Conservation (phyloP, 1,284 basidiomycete species). For the Melampsora medusae region DNA sequence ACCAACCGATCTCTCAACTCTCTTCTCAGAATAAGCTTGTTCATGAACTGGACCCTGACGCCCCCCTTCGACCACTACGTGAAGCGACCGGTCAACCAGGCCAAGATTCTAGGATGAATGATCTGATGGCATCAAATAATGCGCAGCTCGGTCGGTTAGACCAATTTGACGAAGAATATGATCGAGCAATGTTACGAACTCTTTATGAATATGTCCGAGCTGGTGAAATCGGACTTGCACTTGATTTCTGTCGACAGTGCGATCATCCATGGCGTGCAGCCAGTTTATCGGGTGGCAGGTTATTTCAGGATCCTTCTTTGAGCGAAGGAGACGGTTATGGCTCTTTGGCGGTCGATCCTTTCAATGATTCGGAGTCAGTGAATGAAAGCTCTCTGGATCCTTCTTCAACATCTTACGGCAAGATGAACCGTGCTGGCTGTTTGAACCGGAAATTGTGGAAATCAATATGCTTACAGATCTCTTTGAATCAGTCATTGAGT, state of each 20-base stretch:
- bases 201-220: conserved; percentile 75
- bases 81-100: conserved; percentile 72
- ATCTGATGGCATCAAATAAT: conserved; percentile 1
- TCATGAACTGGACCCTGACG: conserved; percentile 72
- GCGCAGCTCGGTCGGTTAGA: conserved; percentile 21
- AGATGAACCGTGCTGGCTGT: conserved; percentile 41
- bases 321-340: conserved; percentile 60
- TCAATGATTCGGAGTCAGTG: conserved; percentile 50
- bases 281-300: conserved; percentile 71
- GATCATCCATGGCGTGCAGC: conserved; percentile 90
- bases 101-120: conserved; percentile 49
- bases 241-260: conserved; percentile 75
- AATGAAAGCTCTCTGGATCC: conserved; percentile 58
- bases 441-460: conserved; percentile 75
- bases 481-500: conserved; percentile 68
- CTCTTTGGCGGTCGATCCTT: conserved; percentile 27
- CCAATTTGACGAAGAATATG: conserved; percentile 63
- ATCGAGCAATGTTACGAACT: conserved; percentile 70
- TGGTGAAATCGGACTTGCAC: conserved; percentile 76
- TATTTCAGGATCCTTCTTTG: conserved; percentile 67
- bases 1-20: conserved; percentile 57
- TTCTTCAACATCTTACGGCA: conserved; percentile 6
- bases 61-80: conserved; percentile 59
- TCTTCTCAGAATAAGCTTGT: conserved; percentile 61
- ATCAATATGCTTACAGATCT: conserved; percentile 71